Percentiles rank a stretch among this genome's conserved stretches.
Conservation (phyloP, 1,284 basidiomycete species). For the Singerocomus inundabilis region DNA sequence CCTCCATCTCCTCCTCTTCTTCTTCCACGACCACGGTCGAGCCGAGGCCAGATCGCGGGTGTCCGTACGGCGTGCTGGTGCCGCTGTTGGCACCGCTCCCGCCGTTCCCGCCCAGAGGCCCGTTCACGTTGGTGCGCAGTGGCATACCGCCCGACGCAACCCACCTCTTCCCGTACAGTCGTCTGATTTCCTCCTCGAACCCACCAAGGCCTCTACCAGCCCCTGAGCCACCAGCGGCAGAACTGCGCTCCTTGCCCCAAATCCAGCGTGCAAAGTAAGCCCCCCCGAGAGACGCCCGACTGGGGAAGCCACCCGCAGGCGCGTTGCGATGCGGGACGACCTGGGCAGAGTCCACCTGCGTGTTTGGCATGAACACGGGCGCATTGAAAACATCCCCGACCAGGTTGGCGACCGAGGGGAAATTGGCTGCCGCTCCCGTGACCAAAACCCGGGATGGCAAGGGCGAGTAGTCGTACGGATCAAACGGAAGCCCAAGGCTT, state of each 20-base stretch:
- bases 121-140: constrained; percentile 57
- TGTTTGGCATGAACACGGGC: constrained; percentile 65
- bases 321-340: constrained; percentile 70
- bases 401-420: constrained; percentile 75
- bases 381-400: constrained; percentile 79
- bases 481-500: constrained; percentile 65
- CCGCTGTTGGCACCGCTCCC: constrained; percentile 50
- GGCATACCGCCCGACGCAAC: constrained; percentile 54
- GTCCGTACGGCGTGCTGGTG: constrained; percentile 60
- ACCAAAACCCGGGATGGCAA: constrained; percentile 64
- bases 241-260: constrained; percentile 65
- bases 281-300: constrained; percentile 64
- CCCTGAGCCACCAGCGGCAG: constrained; percentile 28
- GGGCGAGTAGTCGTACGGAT: constrained; percentile 66
- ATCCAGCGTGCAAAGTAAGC: constrained; percentile 80
- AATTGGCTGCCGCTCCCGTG: constrained; percentile 76
- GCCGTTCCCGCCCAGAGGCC: constrained; percentile 18
- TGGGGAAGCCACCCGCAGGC: constrained; percentile 63
- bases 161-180: constrained; percentile 71
- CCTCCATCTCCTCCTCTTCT: constrained; percentile 68
- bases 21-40: constrained; percentile 66
- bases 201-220: constrained; percentile 47
- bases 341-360: constrained; percentile 73
- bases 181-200: constrained; percentile 75
- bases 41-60: constrained; percentile 53